These are phyloP conservation scores for Cantharellus cinnabarinus DNA, from an alignment of 768 basidiomycete species.

Conservation along the genomic window DNA sequence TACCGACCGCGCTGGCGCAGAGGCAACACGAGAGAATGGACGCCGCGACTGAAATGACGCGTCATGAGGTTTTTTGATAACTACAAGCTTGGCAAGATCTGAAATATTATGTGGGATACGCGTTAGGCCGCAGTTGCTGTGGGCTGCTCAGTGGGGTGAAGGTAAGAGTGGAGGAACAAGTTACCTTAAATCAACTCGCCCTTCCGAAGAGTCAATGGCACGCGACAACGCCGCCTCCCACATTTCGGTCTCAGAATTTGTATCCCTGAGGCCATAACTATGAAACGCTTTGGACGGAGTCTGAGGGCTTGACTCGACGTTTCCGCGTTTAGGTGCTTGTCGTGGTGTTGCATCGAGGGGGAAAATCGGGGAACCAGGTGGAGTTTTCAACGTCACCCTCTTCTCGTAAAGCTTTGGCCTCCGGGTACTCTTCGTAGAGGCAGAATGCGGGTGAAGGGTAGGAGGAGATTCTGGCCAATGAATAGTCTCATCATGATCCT, in stretches of 20 bases:
- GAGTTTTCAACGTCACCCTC: not conserved
- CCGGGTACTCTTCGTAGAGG: not conserved
- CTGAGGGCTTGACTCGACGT: not conserved
- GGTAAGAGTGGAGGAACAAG: not conserved
- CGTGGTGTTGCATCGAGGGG: not conserved
- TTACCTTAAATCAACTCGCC: not conserved
- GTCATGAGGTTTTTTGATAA: slow-evolving; percentile 14
- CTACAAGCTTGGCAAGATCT: slow-evolving; percentile 27
- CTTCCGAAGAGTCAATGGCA: not conserved
- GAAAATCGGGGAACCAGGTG: not conserved
- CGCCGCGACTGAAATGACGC: slow-evolving; percentile 5
- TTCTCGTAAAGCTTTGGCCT: not conserved
- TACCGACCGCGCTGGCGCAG: slow-evolving; percentile 14
- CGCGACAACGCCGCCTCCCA: not conserved
- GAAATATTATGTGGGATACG: slow-evolving; percentile 28
- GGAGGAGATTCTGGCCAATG: not conserved
- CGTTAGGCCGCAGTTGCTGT: slow-evolving; percentile 22
- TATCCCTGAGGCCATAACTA: not conserved
- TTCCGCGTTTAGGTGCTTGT: not conserved
- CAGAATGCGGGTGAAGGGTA: not conserved
- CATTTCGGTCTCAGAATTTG: not conserved
- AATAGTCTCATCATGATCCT: not conserved
- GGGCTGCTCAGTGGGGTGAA: not conserved
- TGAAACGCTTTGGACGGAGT: not conserved
- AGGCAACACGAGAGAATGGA: slow-evolving; percentile 17